Conservation (phyloP, 1,284 basidiomycete species). For the Pholiota adiposa region DNA sequence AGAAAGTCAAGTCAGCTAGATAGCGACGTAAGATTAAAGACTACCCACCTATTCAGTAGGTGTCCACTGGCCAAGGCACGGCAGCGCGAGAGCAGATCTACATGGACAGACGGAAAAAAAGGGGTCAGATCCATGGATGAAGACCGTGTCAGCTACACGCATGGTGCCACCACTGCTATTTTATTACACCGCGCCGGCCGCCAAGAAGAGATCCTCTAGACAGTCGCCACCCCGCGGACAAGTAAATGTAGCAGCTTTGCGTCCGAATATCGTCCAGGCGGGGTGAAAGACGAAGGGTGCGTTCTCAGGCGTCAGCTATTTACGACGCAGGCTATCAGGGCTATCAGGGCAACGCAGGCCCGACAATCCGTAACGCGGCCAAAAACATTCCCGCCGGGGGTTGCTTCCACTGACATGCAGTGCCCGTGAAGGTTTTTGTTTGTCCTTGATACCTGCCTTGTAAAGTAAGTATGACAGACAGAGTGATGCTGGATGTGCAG, state of each 20-base stretch:
- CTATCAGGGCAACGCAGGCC: constrained; percentile 19
- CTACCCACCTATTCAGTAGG: neutral
- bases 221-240: neutral
- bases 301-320: constrained; percentile 5
- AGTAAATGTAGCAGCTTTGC: neutral
- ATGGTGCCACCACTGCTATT: neutral
- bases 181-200: neutral
- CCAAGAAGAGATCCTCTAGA: neutral
- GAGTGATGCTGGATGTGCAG: neutral
- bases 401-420: neutral
- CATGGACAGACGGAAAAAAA: neutral
- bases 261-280: neutral
- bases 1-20: neutral
- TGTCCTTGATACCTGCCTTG: neutral
- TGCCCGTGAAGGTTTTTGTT: constrained; percentile 1
- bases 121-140: neutral
- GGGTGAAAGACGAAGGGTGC: neutral
- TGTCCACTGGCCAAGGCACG: neutral
- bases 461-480: neutral
- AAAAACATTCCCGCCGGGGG: constrained; percentile 11
- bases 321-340: neutral
- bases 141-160: neutral
- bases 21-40: neutral
- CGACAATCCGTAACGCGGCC: constrained; percentile 20
- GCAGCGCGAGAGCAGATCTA: neutral